Conservation (phyloP, 495 filamentous ascomycete species). For the Staphylotrichum longicolle region DNA sequence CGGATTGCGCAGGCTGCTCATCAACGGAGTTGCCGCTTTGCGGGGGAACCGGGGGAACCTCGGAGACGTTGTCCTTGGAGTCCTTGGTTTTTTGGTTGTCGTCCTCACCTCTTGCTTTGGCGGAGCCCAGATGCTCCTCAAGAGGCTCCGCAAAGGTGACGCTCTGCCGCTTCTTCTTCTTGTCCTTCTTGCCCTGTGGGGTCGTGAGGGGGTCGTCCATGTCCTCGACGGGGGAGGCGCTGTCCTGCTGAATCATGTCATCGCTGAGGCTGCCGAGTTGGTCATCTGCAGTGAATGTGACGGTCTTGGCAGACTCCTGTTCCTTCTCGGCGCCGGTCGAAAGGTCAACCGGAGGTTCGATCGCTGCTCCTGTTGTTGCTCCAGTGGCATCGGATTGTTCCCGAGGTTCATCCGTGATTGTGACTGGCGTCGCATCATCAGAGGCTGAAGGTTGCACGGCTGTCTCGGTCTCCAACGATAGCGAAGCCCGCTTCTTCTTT, state of each 20-base stretch:
- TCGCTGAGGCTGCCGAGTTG: slow-evolving; percentile 2
- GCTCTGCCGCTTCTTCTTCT: slow-evolving; percentile 43
- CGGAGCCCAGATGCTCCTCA: slow-evolving; percentile 24
- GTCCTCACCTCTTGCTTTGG: slow-evolving; percentile 29
- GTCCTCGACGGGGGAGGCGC: slow-evolving; percentile 1
- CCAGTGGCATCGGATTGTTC: neutral
- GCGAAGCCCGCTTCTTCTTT: slow-evolving; percentile 22
- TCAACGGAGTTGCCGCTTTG: slow-evolving; percentile 13
- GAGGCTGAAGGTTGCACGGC: neutral
- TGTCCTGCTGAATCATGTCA: slow-evolving; percentile 1
- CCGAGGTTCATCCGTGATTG: neutral
- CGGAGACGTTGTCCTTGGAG: slow-evolving; percentile 22
- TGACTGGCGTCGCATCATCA: neutral
- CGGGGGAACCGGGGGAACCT: slow-evolving; percentile 17
- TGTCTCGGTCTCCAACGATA: neutral
- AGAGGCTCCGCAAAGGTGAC: slow-evolving; percentile 31
- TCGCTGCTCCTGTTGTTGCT: neutral
- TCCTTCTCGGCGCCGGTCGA: neutral
- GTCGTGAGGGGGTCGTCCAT: slow-evolving; percentile 11
- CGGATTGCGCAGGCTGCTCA: slow-evolving; percentile 13
- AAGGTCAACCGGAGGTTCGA: neutral
- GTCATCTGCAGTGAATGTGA: slow-evolving; percentile 1
- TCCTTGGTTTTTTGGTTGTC: slow-evolving; percentile 17
- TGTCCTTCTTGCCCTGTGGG: slow-evolving; percentile 22
- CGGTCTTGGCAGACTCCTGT: neutral